phyloP scores from a whole-genome alignment of 2,329 filamentous ascomycete species.

The Colletotrichum nymphaeae region DNA sequence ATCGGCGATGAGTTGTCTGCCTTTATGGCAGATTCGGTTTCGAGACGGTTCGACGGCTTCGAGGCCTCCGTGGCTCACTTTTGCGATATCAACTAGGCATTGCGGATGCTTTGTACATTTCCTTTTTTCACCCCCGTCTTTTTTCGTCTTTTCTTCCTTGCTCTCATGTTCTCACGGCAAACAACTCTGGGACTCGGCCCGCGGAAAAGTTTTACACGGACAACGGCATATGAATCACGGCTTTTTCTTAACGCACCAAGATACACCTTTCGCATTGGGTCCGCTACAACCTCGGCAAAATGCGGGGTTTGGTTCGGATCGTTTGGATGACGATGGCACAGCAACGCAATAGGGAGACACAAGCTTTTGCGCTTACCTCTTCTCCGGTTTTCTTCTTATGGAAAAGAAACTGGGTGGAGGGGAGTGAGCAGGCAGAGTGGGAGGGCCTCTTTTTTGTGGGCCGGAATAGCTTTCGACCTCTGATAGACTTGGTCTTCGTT shows the following conservation, averaged over 20 bases:
- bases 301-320: conserved; percentile 32
- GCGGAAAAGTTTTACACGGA: conserved; percentile 37
- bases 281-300: conserved; percentile 24
- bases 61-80: conserved; percentile 23
- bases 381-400: conserved; percentile 7
- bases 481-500: conserved; percentile 29
- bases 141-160: conserved; percentile 30
- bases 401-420: not conserved
- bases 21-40: conserved; percentile 19
- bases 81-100: conserved; percentile 33
- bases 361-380: conserved; percentile 28
- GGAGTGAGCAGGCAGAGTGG: conserved; percentile 12
- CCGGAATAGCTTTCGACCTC: conserved; percentile 30
- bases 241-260: conserved; percentile 37
- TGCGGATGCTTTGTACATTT: conserved; percentile 34
- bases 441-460: conserved; percentile 24
- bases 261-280: conserved; percentile 36
- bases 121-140: conserved; percentile 14
- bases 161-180: conserved; percentile 32
- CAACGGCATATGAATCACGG: conserved; percentile 37
- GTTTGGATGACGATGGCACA: conserved; percentile 36
- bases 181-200: conserved; percentile 34
- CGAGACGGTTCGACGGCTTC: conserved; percentile 21
- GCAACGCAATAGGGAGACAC: conserved; percentile 13
- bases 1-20: conserved; percentile 36